Base-by-base conservation (phyloP, 2,329 filamentous ascomycete species). In the Biscogniauxia mediterranea region DNA sequence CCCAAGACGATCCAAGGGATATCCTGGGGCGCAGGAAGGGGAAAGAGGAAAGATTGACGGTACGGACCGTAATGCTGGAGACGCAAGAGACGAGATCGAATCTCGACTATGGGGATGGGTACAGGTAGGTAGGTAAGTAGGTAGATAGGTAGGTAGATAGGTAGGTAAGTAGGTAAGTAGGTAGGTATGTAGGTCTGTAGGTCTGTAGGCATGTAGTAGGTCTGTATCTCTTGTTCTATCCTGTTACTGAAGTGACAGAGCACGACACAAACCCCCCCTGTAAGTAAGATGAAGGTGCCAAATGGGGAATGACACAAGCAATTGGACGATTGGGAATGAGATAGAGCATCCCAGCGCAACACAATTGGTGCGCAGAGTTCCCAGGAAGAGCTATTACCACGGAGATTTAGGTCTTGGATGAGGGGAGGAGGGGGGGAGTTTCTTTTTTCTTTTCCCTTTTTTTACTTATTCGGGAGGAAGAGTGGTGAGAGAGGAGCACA, bases 271-370 rank as follows among this genome's bases (percentile, higher is more conserved):
- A 32, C 28, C 13, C 15, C 38, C 38, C 38, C 38, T 46, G 38
- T 46, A 46, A 57, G 56, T 42, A 54, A 50, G 56, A 60, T 64
- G 54, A 55, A 58, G 52, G 28, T 59, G 57, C 57, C 57, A 28
- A 61, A 55, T 56, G 42, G 54, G 50, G 15, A 63, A 52, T 23
- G 32, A 17, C 52, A 59, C 62, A 51, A 19, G 52, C 58, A 61
- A 21, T 49, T 63, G 23, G 60, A 53, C 57, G 58, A 63, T 57
- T 46, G 57, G 26, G 57, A 19, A 46, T 23, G 38, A 58, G 7
- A 62, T 56, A 64, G 59, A 64, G 51, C 63, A 65, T 64, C 65
- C 65, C 65, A 61, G 58, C 65, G 61, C 65, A 61, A 60, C 51
- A 58, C 62, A 61, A 63, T 63, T 62, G 42, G 56, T 55, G 38